Base-by-base conservation (phyloP, 169 alveolate species). In the Plasmodium yoelii region DNA sequence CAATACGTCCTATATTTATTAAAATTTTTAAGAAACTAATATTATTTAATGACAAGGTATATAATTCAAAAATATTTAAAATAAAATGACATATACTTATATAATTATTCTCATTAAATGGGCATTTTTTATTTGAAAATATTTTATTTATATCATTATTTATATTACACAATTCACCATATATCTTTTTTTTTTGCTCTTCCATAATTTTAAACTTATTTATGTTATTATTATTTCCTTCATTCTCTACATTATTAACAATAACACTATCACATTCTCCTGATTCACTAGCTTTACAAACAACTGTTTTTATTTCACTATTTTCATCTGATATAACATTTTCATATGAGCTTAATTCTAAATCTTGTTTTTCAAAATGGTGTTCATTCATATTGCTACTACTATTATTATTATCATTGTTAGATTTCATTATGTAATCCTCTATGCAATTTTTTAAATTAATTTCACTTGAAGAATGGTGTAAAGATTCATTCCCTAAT, bases 81-180 rank as follows among this genome's bases (percentile, higher is more conserved):
- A 86, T 86, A 28, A 86, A 86, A 49, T 86, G 91, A 59, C 91
- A 86, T 60, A 86, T 59, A 53, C 26, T 86, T 69, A 68, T 60
- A 63, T 86, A 86, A 28, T 86, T 86, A 46, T 86, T 63, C 49
- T 86, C 91, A 47, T 86, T 86, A 7, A 86, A 67, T 49, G 44
- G 24, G 2, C 55, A 60, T 19, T n/a, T 44, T 13, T 28, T 42
- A 1, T 51, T 19, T 39, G 18, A 34, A 0, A 44, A 42, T 57
- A 19, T 67, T 7, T 13, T 67, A 4, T 56, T 70, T 44, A 56
- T 72, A 65, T 1, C 12, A 47, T 18, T 8, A 2, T 26, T 63
- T 9, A 10, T 46, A 34, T 34, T 26, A 51, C 59, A 51, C 4
- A 51, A 15, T 13, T 13, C 59, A 4, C 18, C n/a, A 51, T 12